Evolutionary conservation across 345 rosid genomes (phyloP).

Genomic region (Angophora floribunda): DNA sequence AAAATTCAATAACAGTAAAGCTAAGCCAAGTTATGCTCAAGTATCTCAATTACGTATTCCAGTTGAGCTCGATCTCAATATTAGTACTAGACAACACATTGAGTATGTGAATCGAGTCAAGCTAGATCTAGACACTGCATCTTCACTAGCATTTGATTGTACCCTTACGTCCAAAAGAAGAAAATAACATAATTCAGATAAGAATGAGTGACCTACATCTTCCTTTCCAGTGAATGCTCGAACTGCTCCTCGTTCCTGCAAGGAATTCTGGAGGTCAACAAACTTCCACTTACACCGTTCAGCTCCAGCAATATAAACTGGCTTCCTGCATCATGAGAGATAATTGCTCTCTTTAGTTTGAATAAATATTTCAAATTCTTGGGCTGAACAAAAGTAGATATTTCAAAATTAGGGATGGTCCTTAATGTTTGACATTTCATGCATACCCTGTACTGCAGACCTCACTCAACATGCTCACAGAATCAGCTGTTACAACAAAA

Average conservation of each 20-base stretch:
- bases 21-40: neutral
- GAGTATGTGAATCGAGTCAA: neutral
- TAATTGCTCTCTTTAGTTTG: neutral
- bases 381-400: neutral
- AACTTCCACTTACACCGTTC: constrained; percentile 85
- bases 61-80: neutral
- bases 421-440: neutral
- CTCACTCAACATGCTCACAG: constrained; percentile 95
- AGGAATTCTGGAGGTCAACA: constrained; percentile 64
- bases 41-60: neutral
- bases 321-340: constrained; percentile 45
- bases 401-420: neutral
- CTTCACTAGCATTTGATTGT: neutral
- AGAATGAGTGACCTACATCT: constrained; percentile 42
- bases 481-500: constrained; percentile 88
- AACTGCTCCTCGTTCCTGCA: constrained; percentile 58
- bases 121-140: neutral
- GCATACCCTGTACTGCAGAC: constrained; percentile 92
- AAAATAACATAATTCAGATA: neutral
- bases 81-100: neutral
- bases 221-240: constrained; percentile 72
- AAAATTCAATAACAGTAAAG: neutral
- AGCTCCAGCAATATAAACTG: constrained; percentile 75
- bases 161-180: neutral
- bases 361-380: neutral